phyloP scores from a whole-genome alignment of 352 stramenopile genomes.

The Phytopythium vexans region DNA sequence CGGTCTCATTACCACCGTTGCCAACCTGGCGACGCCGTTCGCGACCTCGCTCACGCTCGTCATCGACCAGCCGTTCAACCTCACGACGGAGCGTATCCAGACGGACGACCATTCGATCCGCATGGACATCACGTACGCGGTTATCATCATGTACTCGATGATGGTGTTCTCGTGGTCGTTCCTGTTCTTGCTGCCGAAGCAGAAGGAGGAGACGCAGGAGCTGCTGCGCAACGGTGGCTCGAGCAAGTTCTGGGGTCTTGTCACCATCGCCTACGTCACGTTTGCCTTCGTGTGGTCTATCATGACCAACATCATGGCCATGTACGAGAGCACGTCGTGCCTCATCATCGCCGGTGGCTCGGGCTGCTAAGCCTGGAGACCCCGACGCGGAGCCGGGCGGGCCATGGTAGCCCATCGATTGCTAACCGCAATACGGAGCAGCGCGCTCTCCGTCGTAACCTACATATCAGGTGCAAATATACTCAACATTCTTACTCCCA shows the following conservation, averaged over 20 bases:
- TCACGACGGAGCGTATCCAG: constrained; percentile 30
- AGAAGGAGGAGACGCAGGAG: constrained; percentile 30
- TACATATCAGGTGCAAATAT: no score
- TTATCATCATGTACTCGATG: constrained; percentile 33
- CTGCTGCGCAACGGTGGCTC: constrained; percentile 22
- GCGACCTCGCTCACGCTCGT: constrained; percentile 26
- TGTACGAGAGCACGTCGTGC: constrained; percentile 35
- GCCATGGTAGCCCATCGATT: no score
- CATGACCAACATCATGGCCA: constrained; percentile 35
- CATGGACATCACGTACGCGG: constrained; percentile 25
- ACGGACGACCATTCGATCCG: constrained; percentile 26
- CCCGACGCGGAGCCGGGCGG: no score
- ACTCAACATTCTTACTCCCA: no score
- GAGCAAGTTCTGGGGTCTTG: constrained; percentile 21
- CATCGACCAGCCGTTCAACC: constrained; percentile 28
- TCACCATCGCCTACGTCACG: constrained; percentile 23
- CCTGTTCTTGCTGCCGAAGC: constrained; percentile 24
- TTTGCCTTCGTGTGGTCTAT: constrained; percentile 31
- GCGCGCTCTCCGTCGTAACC: no score
- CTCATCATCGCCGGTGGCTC: constrained; percentile 29
- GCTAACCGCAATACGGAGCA: no score
- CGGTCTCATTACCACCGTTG: constrained; percentile 29
- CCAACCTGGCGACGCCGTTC: constrained; percentile 29
- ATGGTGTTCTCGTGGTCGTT: constrained; percentile 27
- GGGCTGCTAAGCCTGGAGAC: constrained; percentile 29